These are phyloP conservation scores for Pseudogymnoascus sp. DNA, from an alignment of 2,329 filamentous ascomycete species.

Conservation along the genomic window DNA sequence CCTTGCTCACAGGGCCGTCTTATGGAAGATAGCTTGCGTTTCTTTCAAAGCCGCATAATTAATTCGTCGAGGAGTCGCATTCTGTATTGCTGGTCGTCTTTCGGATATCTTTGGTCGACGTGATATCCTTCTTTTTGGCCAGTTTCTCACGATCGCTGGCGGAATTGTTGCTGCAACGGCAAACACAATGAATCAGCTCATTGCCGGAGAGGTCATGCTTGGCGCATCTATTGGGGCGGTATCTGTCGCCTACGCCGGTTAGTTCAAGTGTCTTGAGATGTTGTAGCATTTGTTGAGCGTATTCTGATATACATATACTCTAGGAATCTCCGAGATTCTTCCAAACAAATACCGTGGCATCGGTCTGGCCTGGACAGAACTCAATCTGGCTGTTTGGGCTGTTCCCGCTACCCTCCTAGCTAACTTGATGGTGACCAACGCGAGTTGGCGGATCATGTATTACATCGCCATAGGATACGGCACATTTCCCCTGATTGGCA, in stretches of 20 bases:
- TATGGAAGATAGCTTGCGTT: too few species aligned
- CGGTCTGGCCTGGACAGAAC: slow-evolving; percentile 27
- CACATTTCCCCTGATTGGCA: slow-evolving; percentile 25
- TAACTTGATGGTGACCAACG: slow-evolving; percentile 30
- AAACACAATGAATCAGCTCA: not conserved
- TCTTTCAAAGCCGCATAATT: too few species aligned
- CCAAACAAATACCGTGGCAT: slow-evolving; percentile 38
- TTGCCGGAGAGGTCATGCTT: not conserved
- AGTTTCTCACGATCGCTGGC: not conserved
- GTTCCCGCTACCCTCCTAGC: slow-evolving; percentile 24
- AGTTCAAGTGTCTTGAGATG: not conserved
- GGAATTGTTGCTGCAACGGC: not conserved
- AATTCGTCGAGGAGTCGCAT: not conserved
- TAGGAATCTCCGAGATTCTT: slow-evolving; percentile 38
- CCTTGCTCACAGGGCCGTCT: too few species aligned
- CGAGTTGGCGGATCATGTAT: slow-evolving; percentile 41
- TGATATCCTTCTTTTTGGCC: not conserved
- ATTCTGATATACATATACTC: slow-evolving; percentile 27
- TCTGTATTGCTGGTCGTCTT: not conserved
- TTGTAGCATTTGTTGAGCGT: slow-evolving; percentile 18
- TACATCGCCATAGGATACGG: slow-evolving; percentile 34
- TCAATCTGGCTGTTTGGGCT: slow-evolving; percentile 25
- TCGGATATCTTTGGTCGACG: not conserved
- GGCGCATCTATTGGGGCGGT: not conserved
- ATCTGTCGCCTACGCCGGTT: not conserved